phyloP scores from a whole-genome alignment of 2,329 filamentous ascomycete species.

The Scedosporium aurantiacum region DNA sequence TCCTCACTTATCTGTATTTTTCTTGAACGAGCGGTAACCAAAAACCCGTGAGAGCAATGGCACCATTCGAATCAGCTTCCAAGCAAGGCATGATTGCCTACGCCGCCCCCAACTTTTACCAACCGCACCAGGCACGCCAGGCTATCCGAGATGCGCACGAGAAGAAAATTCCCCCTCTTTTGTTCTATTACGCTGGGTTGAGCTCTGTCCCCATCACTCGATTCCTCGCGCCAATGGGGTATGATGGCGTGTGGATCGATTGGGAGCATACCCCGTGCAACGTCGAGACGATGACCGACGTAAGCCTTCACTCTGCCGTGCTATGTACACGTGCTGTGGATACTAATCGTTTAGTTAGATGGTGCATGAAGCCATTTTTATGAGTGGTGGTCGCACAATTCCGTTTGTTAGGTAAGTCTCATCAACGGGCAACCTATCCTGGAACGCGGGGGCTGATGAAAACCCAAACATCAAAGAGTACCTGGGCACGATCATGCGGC shows the following conservation, averaged over 20 bases:
- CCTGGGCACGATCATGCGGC: slow-evolving; percentile 23
- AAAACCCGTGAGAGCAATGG: background rate
- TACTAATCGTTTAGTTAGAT: slow-evolving; percentile 15
- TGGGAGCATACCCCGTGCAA: slow-evolving; percentile 35
- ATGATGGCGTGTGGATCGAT: slow-evolving; percentile 33
- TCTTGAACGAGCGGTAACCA: background rate
- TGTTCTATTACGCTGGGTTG: slow-evolving; percentile 30
- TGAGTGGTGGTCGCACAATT: slow-evolving; percentile 32
- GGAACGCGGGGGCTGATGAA: slow-evolving; percentile 9
- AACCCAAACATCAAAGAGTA: background rate
- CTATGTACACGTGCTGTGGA: background rate
- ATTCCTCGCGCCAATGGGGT: slow-evolving; percentile 29
- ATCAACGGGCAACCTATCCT: slow-evolving; percentile 14
- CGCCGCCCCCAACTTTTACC: slow-evolving; percentile 31
- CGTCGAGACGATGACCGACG: slow-evolving; percentile 37
- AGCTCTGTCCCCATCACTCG: slow-evolving; percentile 27
- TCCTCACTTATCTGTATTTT: no score
- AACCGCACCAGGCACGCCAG: slow-evolving; percentile 32
- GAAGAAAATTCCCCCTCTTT: slow-evolving; percentile 31
- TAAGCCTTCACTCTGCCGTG: slow-evolving; percentile 9
- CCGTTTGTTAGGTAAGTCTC: slow-evolving; percentile 31
- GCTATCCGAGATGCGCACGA: slow-evolving; percentile 34
- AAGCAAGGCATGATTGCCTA: slow-evolving; percentile 28
- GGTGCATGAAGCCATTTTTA: slow-evolving; percentile 34
- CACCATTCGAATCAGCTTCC: background rate